Evolutionary conservation across 2,329 filamentous ascomycete genomes (phyloP).

Genomic region (Phialophora expanda): DNA sequence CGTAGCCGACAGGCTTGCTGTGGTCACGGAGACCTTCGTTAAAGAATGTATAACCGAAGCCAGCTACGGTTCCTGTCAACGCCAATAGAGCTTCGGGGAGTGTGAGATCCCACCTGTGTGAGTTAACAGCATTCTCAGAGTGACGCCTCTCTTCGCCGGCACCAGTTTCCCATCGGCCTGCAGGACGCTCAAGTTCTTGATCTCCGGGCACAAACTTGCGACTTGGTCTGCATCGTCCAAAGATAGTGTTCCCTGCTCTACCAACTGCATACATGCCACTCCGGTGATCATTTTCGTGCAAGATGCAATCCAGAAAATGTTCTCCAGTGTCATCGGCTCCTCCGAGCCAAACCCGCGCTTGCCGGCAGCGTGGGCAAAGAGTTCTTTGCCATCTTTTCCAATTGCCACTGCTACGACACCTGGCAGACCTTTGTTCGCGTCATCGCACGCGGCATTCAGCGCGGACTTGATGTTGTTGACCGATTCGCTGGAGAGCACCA

Average conservation of each 20-base stretch:
- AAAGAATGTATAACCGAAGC: constrained; percentile 55
- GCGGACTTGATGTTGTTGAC: constrained; percentile 20
- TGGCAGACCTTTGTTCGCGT: constrained; percentile 48
- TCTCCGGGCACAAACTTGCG: constrained; percentile 50
- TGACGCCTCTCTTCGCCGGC: constrained; percentile 52
- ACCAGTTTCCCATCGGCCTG: constrained; percentile 42
- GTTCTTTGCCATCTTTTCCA: constrained; percentile 37
- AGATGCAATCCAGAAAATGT: constrained; percentile 58
- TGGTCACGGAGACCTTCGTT: constrained; percentile 49
- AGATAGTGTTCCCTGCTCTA: constrained; percentile 56
- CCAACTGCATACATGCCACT: constrained; percentile 62
- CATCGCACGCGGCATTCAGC: constrained; percentile 38
- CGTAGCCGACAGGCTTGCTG: constrained; percentile 55
- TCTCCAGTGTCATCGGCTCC: constrained; percentile 40
- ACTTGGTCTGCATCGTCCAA: constrained; percentile 57
- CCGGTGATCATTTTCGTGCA: constrained; percentile 63
- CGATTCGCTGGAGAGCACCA: constrained; percentile 28
- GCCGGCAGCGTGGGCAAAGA: constrained; percentile 41
- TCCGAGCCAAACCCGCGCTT: constrained; percentile 33
- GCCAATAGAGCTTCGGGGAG: neutral
- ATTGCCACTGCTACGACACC: constrained; percentile 39
- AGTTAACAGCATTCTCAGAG: constrained; percentile 56
- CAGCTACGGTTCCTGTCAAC: constrained; percentile 33
- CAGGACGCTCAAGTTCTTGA: constrained; percentile 55
- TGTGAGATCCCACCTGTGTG: constrained; percentile 55